Evolutionary conservation across 2,329 filamentous ascomycete species (phyloP), one percentile per base, ranked within the genome.

Genomic region (Sordariomycetes sp.): DNA sequence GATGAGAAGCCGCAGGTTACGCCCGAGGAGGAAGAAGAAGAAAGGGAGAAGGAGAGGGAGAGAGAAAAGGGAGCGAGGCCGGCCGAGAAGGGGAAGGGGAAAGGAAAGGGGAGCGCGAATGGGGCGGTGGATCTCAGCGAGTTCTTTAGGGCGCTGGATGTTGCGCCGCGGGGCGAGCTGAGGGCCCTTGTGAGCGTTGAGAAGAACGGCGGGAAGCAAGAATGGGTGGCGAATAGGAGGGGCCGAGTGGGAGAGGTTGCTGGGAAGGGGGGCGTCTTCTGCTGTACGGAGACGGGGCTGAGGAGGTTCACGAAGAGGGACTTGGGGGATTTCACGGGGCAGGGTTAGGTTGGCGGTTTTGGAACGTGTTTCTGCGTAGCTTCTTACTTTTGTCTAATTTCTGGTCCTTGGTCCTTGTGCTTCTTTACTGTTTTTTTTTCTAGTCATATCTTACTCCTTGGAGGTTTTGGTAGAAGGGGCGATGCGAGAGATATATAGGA

Each of bases 161-260:
- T 58, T 22, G 60, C 62, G 24, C 66, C 68, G 1, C 63, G 66
- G 25, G 67, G 63, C 2, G 67, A 65, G 0, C 55, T 70, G 54
- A 56, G 67, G 48, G 67, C 62, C 10, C 58, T 69, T 4, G 53
- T 68, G 28, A 59, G 61, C 10, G 54, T 61, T 7, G 45, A 50
- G 45, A 20, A 20, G 13, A 48, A 42, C 13, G 45, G 22, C 20
- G 45, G 45, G 24, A 48, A 42, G n/a, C 54, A 48, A 22, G 45
- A 55, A 17, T 42, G 36, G 36, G n/a, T 55, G 20, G 42, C 54
- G 36, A 24, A 28, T 35, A 58, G 53, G 56, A 57, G 53, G 20
- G 61, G 59, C 34, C 3, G 62, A 63, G 60, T 54, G 67, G 39
- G 60, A 7, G 55, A 67, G 12, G 61, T 58, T 4, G 35, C 42